Evolutionary conservation across 768 basidiomycete genomes (phyloP).

Genomic region (Amanita exitialis): DNA sequence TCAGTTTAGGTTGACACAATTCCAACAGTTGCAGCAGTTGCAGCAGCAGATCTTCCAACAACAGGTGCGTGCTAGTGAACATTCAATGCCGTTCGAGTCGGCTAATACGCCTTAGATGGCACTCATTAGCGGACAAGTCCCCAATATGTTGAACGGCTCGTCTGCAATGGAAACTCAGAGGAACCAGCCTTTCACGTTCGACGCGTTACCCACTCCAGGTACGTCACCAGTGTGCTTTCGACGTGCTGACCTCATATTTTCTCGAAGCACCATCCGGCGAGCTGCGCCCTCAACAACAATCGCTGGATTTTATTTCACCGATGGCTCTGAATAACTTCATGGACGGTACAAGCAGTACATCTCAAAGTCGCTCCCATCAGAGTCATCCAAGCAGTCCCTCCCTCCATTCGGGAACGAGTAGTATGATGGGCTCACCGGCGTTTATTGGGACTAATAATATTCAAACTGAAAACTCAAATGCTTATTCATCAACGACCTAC

Average conservation of each 20-base stretch:
- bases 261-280: constrained; percentile 11
- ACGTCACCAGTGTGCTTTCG: constrained; percentile 17
- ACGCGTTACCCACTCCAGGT: constrained; percentile 65
- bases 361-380: background rate
- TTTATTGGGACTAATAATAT: constrained; percentile 1
- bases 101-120: constrained; percentile 40
- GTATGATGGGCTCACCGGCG: background rate
- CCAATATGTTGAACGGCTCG: constrained; percentile 23
- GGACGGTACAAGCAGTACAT: background rate
- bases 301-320: constrained; percentile 5
- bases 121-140: constrained; percentile 46
- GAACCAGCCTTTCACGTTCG: constrained; percentile 23
- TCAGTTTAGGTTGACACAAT: constrained; percentile 67
- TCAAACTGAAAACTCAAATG: constrained; percentile 12
- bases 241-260: constrained; percentile 9
- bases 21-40: constrained; percentile 68
- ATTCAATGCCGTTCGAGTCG: constrained; percentile 2
- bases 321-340: background rate
- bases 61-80: constrained; percentile 42
- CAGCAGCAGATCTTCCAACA: constrained; percentile 87
- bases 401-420: background rate
- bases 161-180: constrained; percentile 19
- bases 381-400: constrained; percentile 4
- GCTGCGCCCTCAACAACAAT: constrained; percentile 10
- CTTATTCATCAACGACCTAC: constrained; percentile 15